phyloP scores from a whole-genome alignment of 1,284 basidiomycete genomes.

The Lentinus polychrous region DNA sequence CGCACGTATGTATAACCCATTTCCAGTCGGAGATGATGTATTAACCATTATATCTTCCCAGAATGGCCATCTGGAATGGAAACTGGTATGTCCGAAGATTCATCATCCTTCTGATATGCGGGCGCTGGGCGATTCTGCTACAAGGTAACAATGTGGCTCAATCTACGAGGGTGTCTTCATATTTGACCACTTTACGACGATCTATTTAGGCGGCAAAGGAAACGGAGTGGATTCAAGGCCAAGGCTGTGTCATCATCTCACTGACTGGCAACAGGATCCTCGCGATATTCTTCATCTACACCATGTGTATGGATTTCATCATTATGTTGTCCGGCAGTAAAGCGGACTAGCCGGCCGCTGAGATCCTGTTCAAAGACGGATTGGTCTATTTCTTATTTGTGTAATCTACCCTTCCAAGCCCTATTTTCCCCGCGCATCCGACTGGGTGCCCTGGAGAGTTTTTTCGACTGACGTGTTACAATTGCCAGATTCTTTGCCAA shows the following conservation, averaged over 20 bases:
- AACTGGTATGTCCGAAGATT: conserved; percentile 48
- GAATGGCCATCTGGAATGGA: conserved; percentile 67
- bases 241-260: conserved; percentile 47
- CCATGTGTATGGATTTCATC: conserved; percentile 26
- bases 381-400: conserved; percentile 70
- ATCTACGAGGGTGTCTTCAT: conserved; percentile 13
- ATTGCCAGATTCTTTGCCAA: no score
- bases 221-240: conserved; percentile 43
- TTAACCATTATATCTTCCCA: conserved; percentile 29
- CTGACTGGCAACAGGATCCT: conserved; percentile 49
- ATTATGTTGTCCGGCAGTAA: conserved; percentile 25
- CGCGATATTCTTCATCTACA: conserved; percentile 33
- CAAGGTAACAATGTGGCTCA: conserved; percentile 11
- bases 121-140: conserved; percentile 69
- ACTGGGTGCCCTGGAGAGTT: no score
- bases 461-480: no score
- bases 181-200: conserved; percentile 11
- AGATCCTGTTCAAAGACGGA: conserved; percentile 62
- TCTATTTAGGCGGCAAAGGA: conserved; percentile 50
- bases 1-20: conserved; percentile 49
- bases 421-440: no score
- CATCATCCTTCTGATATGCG: conserved; percentile 55
- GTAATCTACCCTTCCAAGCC: no score
- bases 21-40: not conserved
- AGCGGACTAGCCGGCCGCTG: conserved; percentile 42